Evolutionary conservation across 306 rosid species (phyloP), one percentile per base, ranked within the genome.

Genomic region (Quercus berberidifolia): DNA sequence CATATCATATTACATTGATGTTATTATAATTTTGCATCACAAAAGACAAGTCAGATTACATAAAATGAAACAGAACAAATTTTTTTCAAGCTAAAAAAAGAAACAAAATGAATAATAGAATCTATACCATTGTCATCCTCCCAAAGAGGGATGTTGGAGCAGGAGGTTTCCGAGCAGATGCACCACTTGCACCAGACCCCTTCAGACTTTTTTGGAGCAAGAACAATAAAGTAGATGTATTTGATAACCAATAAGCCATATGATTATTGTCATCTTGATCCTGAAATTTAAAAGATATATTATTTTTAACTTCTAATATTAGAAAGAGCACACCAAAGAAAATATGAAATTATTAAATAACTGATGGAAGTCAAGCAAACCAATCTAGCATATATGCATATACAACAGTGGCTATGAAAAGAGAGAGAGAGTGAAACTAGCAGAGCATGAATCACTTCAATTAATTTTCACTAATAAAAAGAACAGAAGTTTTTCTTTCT

Each of bases 171-270:
- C 82, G 86, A 6, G 91, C 88, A 75, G 96, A 89, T 80, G 93
- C 78, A 72, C 93, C 88, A 81, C 59, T 74, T 79, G 88, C 65
- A 79, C 83, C 87, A 55, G 93, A 86, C 72, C 90, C 87, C 87
- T 90, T 93, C 85, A 96, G 82, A 89, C 98, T 96, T 81, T 74
- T 89, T 82, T 96, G 99, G 67, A 96, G 94, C 84, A 96, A 83
- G 87, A 96, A 96, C 84, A 96, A 81, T 83, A 96, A 79, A 12
- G 98, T 91, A 71, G 99, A 93, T 8, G 97, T 86, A 84, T 96
- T 96, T 81, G 99, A 91, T 75, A 96, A 78, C 99, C 99, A 96
- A 89, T 96, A 96, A 63, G 98, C 97, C 92, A 96, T 92, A 80
- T 89, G 98, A 75, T 93, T 90, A 76, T 91, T 91, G 90, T 90